phyloP scores from a whole-genome alignment of 768 basidiomycete genomes.

The Mycena chlorophos region DNA sequence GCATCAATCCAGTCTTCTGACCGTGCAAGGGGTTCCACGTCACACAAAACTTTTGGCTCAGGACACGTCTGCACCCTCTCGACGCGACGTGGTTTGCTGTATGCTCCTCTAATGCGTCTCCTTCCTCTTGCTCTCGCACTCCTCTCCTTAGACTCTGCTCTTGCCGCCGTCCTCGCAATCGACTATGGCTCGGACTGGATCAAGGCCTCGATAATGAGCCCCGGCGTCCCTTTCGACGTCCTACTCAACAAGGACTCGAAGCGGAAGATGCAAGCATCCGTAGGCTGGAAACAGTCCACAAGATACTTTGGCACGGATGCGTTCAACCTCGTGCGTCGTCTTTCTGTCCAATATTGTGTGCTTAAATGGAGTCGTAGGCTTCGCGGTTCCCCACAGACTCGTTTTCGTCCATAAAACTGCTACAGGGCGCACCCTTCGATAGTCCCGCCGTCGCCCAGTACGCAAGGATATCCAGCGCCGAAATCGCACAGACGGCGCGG shows the following conservation, averaged over 20 bases:
- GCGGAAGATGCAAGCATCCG: constrained; percentile 87
- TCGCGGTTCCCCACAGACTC: constrained; percentile 89
- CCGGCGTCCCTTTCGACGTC: constrained; percentile 93
- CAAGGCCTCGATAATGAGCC: constrained; percentile 94
- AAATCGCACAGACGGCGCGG: constrained; percentile 55
- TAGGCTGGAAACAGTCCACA: constrained; percentile 91
- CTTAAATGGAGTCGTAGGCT: constrained; percentile 51
- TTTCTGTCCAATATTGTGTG: constrained; percentile 1
- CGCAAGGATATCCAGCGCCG: constrained; percentile 53
- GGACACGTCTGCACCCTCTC: too few relatives aligned
- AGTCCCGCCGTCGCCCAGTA: constrained; percentile 62
- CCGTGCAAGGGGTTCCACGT: too few relatives aligned
- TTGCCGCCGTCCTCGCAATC: constrained; percentile 86
- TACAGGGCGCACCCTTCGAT: constrained; percentile 70
- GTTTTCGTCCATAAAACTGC: constrained; percentile 81
- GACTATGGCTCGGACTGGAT: constrained; percentile 99
- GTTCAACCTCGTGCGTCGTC: constrained; percentile 71
- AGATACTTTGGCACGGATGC: constrained; percentile 89
- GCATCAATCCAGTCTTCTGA: too few relatives aligned
- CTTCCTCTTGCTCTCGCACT: constrained; percentile 39
- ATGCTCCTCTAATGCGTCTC: constrained; percentile 35
- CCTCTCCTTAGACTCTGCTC: constrained; percentile 40
- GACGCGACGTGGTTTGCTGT: not conserved
- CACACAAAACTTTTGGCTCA: not conserved
- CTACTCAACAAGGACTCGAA: constrained; percentile 96